phyloP scores from a whole-genome alignment of 2,329 filamentous ascomycete species.

The Sarocladiaceae sp. region DNA sequence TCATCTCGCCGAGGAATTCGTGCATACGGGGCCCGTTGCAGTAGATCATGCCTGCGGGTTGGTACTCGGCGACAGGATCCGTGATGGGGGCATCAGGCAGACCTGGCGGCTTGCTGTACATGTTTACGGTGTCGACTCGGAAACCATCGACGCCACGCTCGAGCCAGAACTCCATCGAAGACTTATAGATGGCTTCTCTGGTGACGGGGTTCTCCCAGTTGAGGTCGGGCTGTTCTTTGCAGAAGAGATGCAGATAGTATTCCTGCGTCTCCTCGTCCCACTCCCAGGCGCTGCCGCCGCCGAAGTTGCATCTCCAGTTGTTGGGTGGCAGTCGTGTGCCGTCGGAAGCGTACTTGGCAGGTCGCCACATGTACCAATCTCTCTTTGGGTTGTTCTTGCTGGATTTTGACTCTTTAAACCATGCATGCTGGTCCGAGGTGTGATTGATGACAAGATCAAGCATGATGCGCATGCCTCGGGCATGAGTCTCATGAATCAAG shows the following conservation, averaged over 20 bases:
- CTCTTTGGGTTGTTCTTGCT: conserved; percentile 60
- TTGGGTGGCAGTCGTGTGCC: conserved; percentile 67
- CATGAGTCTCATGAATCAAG: conserved; percentile 55
- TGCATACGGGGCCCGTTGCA: conserved; percentile 67
- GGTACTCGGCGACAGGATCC: conserved; percentile 39
- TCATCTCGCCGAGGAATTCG: conserved; percentile 65
- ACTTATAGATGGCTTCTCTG: conserved; percentile 65
- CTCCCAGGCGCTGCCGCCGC: conserved; percentile 59
- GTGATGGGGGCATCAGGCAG: conserved; percentile 56
- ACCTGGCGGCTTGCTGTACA: conserved; percentile 60
- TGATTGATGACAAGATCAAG: conserved; percentile 78
- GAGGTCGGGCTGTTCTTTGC: conserved; percentile 74
- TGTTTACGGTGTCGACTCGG: conserved; percentile 71
- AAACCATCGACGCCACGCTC: conserved; percentile 69
- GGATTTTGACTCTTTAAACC: conserved; percentile 64
- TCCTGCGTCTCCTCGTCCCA: conserved; percentile 70
- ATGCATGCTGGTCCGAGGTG: conserved; percentile 66
- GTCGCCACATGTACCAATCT: conserved; percentile 63
- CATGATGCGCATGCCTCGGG: conserved; percentile 64
- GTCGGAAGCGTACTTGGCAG: conserved; percentile 46
- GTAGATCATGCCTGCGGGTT: conserved; percentile 53
- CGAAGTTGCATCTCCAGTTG: conserved; percentile 66
- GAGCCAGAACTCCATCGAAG: conserved; percentile 76
- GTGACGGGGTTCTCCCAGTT: conserved; percentile 75
- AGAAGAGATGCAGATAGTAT: conserved; percentile 75